Conservation (phyloP, 2,329 filamentous ascomycete species). For the Pseudogymnoascus sp. region DNA sequence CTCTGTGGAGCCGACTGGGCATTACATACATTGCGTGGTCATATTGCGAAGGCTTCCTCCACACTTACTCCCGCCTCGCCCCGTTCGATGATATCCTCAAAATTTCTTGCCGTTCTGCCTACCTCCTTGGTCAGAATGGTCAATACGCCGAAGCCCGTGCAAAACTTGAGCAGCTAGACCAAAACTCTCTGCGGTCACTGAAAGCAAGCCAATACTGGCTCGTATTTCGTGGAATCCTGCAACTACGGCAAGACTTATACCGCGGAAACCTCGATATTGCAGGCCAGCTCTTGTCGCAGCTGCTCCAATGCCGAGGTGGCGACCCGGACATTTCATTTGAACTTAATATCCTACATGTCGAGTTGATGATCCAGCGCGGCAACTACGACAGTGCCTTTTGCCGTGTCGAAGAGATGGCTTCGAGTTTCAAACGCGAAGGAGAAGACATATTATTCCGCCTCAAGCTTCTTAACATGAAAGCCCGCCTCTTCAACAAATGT, state of each 20-base stretch:
- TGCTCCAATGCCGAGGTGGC: constrained; percentile 33
- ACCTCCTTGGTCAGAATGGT: constrained; percentile 57
- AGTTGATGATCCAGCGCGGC: constrained; percentile 46
- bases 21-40: constrained; percentile 45
- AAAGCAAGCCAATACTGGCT: constrained; percentile 70
- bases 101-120: constrained; percentile 62
- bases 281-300: constrained; percentile 47
- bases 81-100: constrained; percentile 73
- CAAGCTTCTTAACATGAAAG: constrained; percentile 54
- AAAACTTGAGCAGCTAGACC: constrained; percentile 51
- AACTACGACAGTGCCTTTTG: constrained; percentile 45
- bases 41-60: constrained; percentile 65
- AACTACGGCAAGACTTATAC: constrained; percentile 54
- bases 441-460: constrained; percentile 55
- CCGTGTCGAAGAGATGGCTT: constrained; percentile 43
- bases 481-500: constrained; percentile 48
- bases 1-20: constrained; percentile 71
- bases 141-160: constrained; percentile 60
- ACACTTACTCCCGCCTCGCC: constrained; percentile 57
- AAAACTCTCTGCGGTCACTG: constrained; percentile 58
- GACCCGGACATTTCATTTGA: constrained; percentile 51
- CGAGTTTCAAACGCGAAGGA: constrained; percentile 42
- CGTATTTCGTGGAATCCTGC: constrained; percentile 58
- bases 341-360: constrained; percentile 50
- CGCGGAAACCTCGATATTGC: constrained; percentile 48